Conservation (phyloP, 192 early-diverging fungal species). For the Allomyces macrogynus region DNA sequence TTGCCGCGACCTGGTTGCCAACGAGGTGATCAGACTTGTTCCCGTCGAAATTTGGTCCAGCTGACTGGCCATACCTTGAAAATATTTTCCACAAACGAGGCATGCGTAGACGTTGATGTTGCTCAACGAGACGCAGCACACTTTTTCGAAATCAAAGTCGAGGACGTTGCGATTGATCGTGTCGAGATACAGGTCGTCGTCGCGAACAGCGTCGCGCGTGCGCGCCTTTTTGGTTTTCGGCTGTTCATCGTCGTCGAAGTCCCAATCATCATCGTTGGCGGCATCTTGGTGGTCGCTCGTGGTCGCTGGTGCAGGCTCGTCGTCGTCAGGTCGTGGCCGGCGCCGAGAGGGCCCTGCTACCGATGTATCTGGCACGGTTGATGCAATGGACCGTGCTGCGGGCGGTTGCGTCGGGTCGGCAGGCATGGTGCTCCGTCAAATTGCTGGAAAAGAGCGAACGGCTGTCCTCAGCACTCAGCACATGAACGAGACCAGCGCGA, state of each 20-base stretch:
- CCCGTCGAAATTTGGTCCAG: background rate
- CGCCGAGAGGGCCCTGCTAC: too few species aligned
- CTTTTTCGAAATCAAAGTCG: slow-evolving; percentile 97
- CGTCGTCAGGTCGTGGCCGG: too few species aligned
- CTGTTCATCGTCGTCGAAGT: background rate
- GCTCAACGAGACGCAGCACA: slow-evolving; percentile 84
- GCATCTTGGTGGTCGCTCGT: too few species aligned
- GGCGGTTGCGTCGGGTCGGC: too few species aligned
- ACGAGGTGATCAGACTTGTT: background rate
- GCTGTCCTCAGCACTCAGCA: too few species aligned
- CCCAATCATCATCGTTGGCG: background rate
- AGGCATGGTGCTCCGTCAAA: too few species aligned
- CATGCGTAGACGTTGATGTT: slow-evolving; percentile 91
- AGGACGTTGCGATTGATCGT: slow-evolving; percentile 66
- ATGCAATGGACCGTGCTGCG: too few species aligned
- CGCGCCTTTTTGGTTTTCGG: background rate
- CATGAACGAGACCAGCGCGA: too few species aligned
- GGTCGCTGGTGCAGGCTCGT: too few species aligned
- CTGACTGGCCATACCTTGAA: slow-evolving; percentile 38
- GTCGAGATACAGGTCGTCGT: slow-evolving; percentile 46
- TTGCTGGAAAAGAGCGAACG: too few species aligned
- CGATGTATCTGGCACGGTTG: too few species aligned
- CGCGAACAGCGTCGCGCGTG: background rate
- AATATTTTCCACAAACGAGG: slow-evolving; percentile 90
- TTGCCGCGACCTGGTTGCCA: slow-evolving; percentile 50